Evolutionary conservation across 2,329 filamentous ascomycete genomes (phyloP).

Genomic region (Arthrocladium fulminans): DNA sequence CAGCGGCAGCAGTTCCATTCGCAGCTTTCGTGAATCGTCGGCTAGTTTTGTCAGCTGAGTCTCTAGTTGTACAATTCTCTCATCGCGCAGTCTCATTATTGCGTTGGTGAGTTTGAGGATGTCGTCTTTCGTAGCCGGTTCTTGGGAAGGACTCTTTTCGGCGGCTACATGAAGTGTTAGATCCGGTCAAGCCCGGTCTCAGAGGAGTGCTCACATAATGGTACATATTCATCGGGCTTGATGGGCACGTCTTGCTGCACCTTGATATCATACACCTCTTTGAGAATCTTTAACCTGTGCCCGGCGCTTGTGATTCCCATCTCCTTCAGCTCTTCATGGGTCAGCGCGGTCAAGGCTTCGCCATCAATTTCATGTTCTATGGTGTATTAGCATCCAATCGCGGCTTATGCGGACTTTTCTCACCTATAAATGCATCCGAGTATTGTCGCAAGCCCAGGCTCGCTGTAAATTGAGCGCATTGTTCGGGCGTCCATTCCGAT

Average conservation of each 20-base stretch:
- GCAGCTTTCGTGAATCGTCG: constrained; percentile 78
- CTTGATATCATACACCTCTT: constrained; percentile 94
- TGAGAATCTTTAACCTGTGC: constrained; percentile 87
- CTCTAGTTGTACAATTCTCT: constrained; percentile 76
- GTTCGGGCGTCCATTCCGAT: constrained; percentile 61
- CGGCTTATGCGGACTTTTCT: constrained; percentile 29
- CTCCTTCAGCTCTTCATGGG: constrained; percentile 88
- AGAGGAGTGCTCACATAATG: constrained; percentile 62
- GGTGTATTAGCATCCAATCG: constrained; percentile 9
- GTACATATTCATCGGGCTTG: constrained; percentile 88
- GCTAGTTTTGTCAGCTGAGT: constrained; percentile 72
- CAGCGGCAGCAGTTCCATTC: constrained; percentile 85
- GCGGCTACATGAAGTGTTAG: constrained; percentile 54
- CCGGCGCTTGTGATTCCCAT: constrained; percentile 90
- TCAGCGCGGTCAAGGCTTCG: constrained; percentile 77
- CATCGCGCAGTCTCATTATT: constrained; percentile 78
- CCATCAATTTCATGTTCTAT: constrained; percentile 90
- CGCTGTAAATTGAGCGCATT: constrained; percentile 81
- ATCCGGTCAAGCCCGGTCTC: constrained; percentile 5
- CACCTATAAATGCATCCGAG: constrained; percentile 72
- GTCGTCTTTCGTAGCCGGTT: constrained; percentile 83
- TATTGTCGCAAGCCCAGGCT: constrained; percentile 75
- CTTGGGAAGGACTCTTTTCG: constrained; percentile 76
- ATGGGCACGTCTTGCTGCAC: constrained; percentile 84
- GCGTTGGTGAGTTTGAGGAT: constrained; percentile 86